A percentile compares a stretch with the other conserved stretches of the same genome.
phyloP scores from a whole-genome alignment of 495 filamentous ascomycete genomes.

The Parathielavia appendiculata region DNA sequence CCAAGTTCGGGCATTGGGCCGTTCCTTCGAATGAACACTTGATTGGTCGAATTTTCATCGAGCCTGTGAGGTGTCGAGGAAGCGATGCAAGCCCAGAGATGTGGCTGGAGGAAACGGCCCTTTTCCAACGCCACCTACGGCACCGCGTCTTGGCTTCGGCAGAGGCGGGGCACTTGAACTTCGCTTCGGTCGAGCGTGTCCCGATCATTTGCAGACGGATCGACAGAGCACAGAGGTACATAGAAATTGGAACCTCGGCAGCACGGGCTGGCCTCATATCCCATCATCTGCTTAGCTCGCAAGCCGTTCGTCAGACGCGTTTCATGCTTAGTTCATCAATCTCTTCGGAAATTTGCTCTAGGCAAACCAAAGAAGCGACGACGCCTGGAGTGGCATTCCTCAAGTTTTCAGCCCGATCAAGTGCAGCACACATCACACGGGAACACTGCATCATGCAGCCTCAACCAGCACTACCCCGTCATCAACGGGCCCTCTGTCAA shows the following conservation, averaged over 20 bases:
- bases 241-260: conserved; percentile 9
- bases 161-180: not conserved
- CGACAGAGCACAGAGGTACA: no score
- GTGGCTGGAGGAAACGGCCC: conserved; percentile 24
- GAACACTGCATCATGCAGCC: conserved; percentile 3
- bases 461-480: not conserved
- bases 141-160: conserved; percentile 13
- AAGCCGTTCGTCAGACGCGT: not conserved
- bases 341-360: conserved; percentile 13
- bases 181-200: not conserved
- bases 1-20: conserved; percentile 8
- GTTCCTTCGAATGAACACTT: not conserved
- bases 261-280: not conserved
- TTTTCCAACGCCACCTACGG: conserved; percentile 18
- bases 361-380: not conserved
- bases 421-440: not conserved
- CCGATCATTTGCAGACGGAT: not conserved
- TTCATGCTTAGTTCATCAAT: not conserved
- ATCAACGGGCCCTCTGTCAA: not conserved
- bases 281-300: conserved; percentile 8
- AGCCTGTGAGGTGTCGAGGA: conserved; percentile 1
- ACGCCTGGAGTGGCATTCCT: not conserved
- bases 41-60: conserved; percentile 8
- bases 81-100: conserved; percentile 14
- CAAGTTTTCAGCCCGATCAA: not conserved